Conservation (phyloP, 192 early-diverging fungal species). For the Spizellomyces sp. region DNA sequence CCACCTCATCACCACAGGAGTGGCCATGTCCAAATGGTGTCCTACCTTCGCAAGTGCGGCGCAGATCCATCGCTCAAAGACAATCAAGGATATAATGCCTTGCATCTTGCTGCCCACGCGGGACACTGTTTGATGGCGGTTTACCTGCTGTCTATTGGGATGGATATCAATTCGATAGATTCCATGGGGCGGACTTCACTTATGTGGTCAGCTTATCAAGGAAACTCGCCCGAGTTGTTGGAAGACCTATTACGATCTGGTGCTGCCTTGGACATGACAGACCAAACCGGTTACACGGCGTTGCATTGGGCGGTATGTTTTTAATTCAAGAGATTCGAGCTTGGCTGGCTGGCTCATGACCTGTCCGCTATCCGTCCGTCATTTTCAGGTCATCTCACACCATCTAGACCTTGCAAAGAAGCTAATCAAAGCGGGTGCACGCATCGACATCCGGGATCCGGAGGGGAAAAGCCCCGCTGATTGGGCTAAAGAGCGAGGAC, state of each 20-base stretch:
- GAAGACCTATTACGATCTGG: slow-evolving; percentile 71
- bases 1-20: slow-evolving; percentile 49
- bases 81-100: slow-evolving; percentile 83
- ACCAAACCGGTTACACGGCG: slow-evolving; percentile 76
- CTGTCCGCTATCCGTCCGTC: background rate
- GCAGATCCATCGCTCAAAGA: slow-evolving; percentile 75
- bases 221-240: slow-evolving; percentile 68
- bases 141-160: slow-evolving; percentile 70
- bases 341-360: too few species aligned
- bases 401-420: slow-evolving; percentile 57
- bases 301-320: slow-evolving; percentile 86
- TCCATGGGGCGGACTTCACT: slow-evolving; percentile 80
- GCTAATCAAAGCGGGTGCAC: slow-evolving; percentile 75
- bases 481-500: slow-evolving; percentile 73
- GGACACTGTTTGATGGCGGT: slow-evolving; percentile 75
- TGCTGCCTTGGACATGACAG: slow-evolving; percentile 69
- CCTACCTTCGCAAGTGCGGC: slow-evolving; percentile 73
- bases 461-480: slow-evolving; percentile 81
- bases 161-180: slow-evolving; percentile 77
- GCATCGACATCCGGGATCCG: slow-evolving; percentile 65
- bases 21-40: slow-evolving; percentile 73
- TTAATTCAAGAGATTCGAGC: background rate
- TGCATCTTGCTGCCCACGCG: slow-evolving; percentile 89
- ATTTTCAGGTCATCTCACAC: slow-evolving; percentile 45
- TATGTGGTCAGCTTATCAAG: slow-evolving; percentile 95